phyloP scores from a whole-genome alignment of 768 basidiomycete species.

The Tylopilus sp. region DNA sequence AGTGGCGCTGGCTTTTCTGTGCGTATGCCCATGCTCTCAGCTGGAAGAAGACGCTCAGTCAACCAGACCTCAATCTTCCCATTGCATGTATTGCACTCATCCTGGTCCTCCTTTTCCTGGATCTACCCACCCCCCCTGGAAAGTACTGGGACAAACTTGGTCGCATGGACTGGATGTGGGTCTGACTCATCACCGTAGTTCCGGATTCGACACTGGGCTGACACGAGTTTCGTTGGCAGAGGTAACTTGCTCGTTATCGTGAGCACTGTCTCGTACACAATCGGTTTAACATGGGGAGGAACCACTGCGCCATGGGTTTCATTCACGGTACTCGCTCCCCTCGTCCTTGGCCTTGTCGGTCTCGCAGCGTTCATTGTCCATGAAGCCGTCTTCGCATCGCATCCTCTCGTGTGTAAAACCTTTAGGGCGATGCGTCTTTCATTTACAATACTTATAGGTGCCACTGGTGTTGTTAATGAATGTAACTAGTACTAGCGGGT shows the following conservation, averaged over 20 bases:
- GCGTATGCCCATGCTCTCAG: neutral
- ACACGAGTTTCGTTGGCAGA: constrained; percentile 17
- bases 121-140: constrained; percentile 34
- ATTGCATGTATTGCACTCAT: constrained; percentile 26
- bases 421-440: neutral
- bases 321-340: constrained; percentile 37
- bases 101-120: constrained; percentile 26
- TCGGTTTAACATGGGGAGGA: constrained; percentile 44
- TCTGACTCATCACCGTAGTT: neutral
- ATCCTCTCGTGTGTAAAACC: constrained; percentile 32
- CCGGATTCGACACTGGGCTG: neutral
- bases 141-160: constrained; percentile 29
- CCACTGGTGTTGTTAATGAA: constrained; percentile 32
- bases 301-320: constrained; percentile 40
- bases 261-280: constrained; percentile 25
- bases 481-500: constrained; percentile 31
- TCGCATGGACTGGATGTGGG: constrained; percentile 40
- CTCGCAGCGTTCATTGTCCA: constrained; percentile 35
- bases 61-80: constrained; percentile 39
- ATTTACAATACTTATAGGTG: constrained; percentile 21
- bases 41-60: neutral
- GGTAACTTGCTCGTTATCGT: constrained; percentile 34
- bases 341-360: constrained; percentile 38
- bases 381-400: constrained; percentile 31
- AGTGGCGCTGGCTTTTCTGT: constrained; percentile 47